phyloP scores from a whole-genome alignment of 352 stramenopile species.

The Phytopythium aichiense region DNA sequence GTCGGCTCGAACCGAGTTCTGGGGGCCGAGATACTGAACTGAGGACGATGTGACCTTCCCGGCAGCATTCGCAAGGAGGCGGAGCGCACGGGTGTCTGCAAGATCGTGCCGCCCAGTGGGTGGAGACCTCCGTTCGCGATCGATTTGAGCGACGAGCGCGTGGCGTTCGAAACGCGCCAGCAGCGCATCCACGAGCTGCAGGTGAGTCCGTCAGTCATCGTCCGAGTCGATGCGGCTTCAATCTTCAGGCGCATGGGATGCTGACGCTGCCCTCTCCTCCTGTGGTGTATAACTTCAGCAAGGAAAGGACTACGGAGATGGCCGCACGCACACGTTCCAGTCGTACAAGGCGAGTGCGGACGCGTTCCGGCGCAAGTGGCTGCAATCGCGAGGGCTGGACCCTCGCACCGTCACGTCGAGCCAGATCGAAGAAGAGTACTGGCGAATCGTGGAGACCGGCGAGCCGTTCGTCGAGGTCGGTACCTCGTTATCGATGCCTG shows the following conservation, averaged over 20 bases:
- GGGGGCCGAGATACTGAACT: not conserved
- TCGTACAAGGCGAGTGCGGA: slow-evolving; percentile 61
- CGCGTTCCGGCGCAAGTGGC: slow-evolving; percentile 54
- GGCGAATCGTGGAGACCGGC: slow-evolving; percentile 76
- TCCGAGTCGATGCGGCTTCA: not conserved
- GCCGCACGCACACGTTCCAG: slow-evolving; percentile 55
- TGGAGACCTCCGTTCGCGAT: slow-evolving; percentile 88
- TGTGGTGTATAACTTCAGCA: slow-evolving; percentile 26
- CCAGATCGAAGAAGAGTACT: slow-evolving; percentile 88
- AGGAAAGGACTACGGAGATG: slow-evolving; percentile 61
- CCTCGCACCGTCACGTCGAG: slow-evolving; percentile 39
- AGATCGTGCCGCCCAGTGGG: slow-evolving; percentile 96
- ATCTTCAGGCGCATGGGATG: too few relatives aligned
- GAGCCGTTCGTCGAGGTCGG: slow-evolving; percentile 24
- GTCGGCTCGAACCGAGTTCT: not conserved
- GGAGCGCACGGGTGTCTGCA: slow-evolving; percentile 91
- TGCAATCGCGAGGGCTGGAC: slow-evolving; percentile 30
- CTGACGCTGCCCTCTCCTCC: not conserved
- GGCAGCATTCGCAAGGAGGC: slow-evolving; percentile 58
- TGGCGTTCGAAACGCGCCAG: slow-evolving; percentile 90
- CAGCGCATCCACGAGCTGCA: slow-evolving; percentile 91
- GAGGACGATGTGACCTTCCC: not conserved
- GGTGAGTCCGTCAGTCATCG: too few relatives aligned
- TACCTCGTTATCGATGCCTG: not conserved
- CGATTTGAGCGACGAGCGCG: slow-evolving; percentile 44